phyloP scores from a whole-genome alignment of 2,329 filamentous ascomycete genomes.

The Ceratocystis papillata region DNA sequence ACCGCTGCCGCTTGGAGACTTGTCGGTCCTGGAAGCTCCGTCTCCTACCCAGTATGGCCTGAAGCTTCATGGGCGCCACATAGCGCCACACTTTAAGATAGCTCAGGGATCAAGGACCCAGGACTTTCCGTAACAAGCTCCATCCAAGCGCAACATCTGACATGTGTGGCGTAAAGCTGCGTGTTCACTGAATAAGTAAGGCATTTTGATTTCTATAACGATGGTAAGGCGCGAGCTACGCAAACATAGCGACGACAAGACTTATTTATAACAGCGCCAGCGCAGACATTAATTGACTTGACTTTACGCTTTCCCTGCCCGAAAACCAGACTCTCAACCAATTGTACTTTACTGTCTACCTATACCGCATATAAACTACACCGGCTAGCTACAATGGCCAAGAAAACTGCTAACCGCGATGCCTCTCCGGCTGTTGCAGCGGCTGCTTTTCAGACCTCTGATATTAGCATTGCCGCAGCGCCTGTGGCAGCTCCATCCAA shows the following conservation, averaged over 20 bases:
- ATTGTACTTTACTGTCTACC: conserved; percentile 25
- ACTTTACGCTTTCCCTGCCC: not conserved
- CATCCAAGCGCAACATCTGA: conserved; percentile 19
- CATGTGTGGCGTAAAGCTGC: conserved; percentile 25
- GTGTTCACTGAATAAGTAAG: conserved; percentile 21
- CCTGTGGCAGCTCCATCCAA: conserved; percentile 22
- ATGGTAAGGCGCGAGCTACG: conserved; percentile 1
- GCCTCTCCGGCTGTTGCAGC: conserved; percentile 27
- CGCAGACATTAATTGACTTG: not conserved
- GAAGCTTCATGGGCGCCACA: conserved; percentile 7
- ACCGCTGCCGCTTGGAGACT: not conserved
- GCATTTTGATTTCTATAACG: not conserved
- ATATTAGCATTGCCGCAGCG: conserved; percentile 23
- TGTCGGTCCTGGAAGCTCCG: not conserved
- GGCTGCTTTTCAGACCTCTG: conserved; percentile 24
- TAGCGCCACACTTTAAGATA: conserved; percentile 12
- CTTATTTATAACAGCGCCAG: conserved; percentile 8
- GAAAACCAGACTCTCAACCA: not conserved
- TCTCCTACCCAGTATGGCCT: not conserved
- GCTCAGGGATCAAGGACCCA: not conserved
- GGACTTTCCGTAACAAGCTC: not conserved
- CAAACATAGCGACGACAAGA: not conserved
- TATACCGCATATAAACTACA: conserved; percentile 24
- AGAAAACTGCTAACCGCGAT: conserved; percentile 23
- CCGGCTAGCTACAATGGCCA: conserved; percentile 20